Evolutionary conservation across 306 rosid genomes (phyloP).

Genomic region (peach (Prunus persica)): Prunus_persica_NCBIv2 NC_034009.1:26812001-26812500

Average conservation of each 20-base stretch:
- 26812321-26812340: constrained; percentile 18
- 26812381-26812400: background rate
- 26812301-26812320: background rate
- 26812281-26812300: background rate
- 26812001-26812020: no score
- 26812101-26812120: background rate
- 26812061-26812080: no score
- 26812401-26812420: constrained; percentile 4
- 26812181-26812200: background rate
- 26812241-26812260: background rate
- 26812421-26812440: constrained; percentile 7
- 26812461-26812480: constrained; percentile 16
- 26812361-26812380: constrained; percentile 8
- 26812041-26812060: no score
- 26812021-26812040: no score
- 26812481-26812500: constrained; percentile 9
- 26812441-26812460: constrained; percentile 15
- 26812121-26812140: background rate
- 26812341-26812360: constrained; percentile 16
- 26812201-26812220: background rate
- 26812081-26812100: no score
- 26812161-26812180: background rate
- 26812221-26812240: background rate
- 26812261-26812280: background rate
- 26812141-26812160: background rate